Conservation (phyloP, 371 early-diverging fungal species). For the Rhizopus microsporus region DNA sequence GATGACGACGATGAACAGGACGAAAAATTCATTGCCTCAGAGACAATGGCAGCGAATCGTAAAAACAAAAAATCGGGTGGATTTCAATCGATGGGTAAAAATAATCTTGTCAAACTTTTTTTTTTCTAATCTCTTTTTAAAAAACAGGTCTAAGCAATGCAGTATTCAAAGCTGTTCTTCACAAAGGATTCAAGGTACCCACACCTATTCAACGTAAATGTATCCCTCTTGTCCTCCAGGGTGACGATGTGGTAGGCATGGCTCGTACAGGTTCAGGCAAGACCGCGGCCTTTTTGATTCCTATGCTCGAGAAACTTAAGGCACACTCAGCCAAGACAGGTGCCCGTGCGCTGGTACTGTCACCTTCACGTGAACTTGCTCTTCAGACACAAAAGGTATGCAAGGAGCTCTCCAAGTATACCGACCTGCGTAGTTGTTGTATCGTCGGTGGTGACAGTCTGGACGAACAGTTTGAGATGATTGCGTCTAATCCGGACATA, state of each 20-base stretch:
- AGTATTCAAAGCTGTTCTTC: constrained; percentile 82
- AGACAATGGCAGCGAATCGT: constrained; percentile 68
- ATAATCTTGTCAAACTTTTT: constrained; percentile 6
- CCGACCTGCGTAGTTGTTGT: constrained; percentile 86
- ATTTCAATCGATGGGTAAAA: constrained; percentile 94
- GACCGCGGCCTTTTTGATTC: constrained; percentile 97
- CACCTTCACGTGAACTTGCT: constrained; percentile 96
- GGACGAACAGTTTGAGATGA: constrained; percentile 89
- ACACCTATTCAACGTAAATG: constrained; percentile 99
- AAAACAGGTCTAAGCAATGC: constrained; percentile 67
- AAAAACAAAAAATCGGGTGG: constrained; percentile 94
- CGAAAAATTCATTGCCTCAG: constrained; percentile 54
- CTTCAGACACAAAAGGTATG: constrained; percentile 94
- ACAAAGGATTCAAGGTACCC: constrained; percentile 95
- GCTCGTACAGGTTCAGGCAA: constrained; percentile 99
- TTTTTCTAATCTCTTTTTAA: neutral
- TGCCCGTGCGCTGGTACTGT: constrained; percentile 83
- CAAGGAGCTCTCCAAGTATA: constrained; percentile 86
- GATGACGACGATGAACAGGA: constrained; percentile 44
- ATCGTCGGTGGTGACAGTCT: constrained; percentile 97
- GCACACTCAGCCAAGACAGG: constrained; percentile 88
- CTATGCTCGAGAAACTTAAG: constrained; percentile 89
- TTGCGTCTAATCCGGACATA: constrained; percentile 95
- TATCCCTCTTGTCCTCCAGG: constrained; percentile 90
- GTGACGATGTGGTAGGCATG: constrained; percentile 96